These are phyloP conservation scores for Colletotrichum sp. DNA, from an alignment of 2,329 filamentous ascomycete species.

Conservation along the genomic window DNA sequence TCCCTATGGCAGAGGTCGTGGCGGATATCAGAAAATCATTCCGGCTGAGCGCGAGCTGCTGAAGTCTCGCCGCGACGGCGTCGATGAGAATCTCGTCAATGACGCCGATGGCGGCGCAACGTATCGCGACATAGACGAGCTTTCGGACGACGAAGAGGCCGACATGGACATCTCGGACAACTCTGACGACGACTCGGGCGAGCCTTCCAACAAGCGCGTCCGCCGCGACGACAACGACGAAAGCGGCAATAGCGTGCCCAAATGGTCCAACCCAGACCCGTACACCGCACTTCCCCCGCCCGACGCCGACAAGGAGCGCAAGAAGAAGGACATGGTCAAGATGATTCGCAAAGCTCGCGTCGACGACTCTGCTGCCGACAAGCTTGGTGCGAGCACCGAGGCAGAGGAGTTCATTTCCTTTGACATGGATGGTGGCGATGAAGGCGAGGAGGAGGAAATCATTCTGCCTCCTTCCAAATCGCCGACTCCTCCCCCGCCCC, in stretches of 20 bases:
- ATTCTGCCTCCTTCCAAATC: constrained; percentile 15
- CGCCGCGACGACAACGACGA: constrained; percentile 35
- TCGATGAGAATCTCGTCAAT: constrained; percentile 51
- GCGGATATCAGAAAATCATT: constrained; percentile 31
- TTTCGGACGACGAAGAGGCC: constrained; percentile 67
- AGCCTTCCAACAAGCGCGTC: constrained; percentile 47
- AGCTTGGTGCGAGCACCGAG: constrained; percentile 57
- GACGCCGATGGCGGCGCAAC: constrained; percentile 50
- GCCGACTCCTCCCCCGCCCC: constrained; percentile 11
- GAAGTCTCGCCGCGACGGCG: constrained; percentile 35
- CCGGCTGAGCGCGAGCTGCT: constrained; percentile 56
- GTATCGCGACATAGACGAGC: constrained; percentile 59
- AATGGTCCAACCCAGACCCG: constrained; percentile 96
- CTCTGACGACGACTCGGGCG: constrained; percentile 41
- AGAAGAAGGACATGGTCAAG: constrained; percentile 87
- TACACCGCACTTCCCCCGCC: constrained; percentile 87
- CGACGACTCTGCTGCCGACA: constrained; percentile 49
- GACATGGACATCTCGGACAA: constrained; percentile 68
- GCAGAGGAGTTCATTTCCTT: constrained; percentile 91
- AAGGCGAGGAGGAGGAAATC: constrained; percentile 38
- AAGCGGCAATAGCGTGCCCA: constrained; percentile 60
- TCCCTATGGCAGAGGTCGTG: constrained; percentile 26
- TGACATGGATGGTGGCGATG: constrained; percentile 63
- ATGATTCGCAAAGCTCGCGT: constrained; percentile 89
- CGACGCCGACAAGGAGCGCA: constrained; percentile 68